Evolutionary conservation across 1,284 basidiomycete genomes (phyloP).

Genomic region (Acaromyces ingoldii): DNA sequence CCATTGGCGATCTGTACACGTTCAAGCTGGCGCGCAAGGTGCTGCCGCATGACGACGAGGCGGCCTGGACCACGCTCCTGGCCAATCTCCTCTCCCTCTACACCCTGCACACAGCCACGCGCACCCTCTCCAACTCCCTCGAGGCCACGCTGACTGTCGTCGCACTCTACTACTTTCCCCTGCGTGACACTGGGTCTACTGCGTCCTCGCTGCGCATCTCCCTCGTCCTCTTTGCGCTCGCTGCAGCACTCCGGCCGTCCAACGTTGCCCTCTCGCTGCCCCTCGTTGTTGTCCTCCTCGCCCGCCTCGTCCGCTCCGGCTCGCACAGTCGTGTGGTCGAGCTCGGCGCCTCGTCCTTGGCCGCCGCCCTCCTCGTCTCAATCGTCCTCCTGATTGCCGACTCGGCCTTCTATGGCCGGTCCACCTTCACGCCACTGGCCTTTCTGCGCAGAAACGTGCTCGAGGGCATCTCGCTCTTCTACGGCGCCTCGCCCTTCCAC

Average conservation of each 20-base stretch:
- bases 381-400: slow-evolving; percentile 53
- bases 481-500: slow-evolving; percentile 79
- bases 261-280: slow-evolving; percentile 1
- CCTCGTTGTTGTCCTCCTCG: neutral
- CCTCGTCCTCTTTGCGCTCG: neutral
- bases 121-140: slow-evolving; percentile 86
- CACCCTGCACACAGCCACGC: slow-evolving; percentile 73
- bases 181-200: too few relatives aligned
- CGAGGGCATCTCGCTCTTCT: slow-evolving; percentile 72
- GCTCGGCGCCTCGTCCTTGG: too few relatives aligned
- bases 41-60: slow-evolving; percentile 61
- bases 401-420: slow-evolving; percentile 63
- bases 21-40: slow-evolving; percentile 62
- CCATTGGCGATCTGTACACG: slow-evolving; percentile 72
- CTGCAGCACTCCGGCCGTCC: neutral
- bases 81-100: slow-evolving; percentile 63
- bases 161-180: slow-evolving; percentile 72
- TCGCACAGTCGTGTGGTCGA: too few relatives aligned
- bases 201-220: neutral
- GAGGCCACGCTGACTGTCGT: slow-evolving; percentile 79
- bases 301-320: too few relatives aligned
- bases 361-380: neutral
- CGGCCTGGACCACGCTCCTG: slow-evolving; percentile 65
- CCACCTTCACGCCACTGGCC: slow-evolving; percentile 73
- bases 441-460: slow-evolving; percentile 71